Evolutionary conservation across 2,329 filamentous ascomycete species (phyloP).

Genomic region (Canariomyces notabilis): DNA sequence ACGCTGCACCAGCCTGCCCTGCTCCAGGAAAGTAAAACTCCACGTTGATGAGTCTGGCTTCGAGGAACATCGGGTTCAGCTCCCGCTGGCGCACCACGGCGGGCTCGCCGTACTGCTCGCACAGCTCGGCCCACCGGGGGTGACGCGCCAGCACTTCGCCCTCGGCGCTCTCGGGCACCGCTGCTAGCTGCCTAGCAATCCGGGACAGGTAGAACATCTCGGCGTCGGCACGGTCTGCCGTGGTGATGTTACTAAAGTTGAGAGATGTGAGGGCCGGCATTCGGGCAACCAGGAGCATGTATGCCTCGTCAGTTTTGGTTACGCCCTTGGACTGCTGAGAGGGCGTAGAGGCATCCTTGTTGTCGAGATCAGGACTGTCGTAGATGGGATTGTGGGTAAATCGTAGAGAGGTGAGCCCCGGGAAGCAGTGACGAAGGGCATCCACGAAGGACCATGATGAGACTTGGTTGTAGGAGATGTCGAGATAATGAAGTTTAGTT

Average conservation of each 20-base stretch:
- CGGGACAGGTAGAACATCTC: constrained; percentile 90
- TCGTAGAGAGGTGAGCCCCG: constrained; percentile 68
- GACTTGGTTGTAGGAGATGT: constrained; percentile 69
- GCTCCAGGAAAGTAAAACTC: constrained; percentile 38
- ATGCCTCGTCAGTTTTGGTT: constrained; percentile 68
- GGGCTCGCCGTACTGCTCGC: constrained; percentile 69
- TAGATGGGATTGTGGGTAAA: constrained; percentile 85
- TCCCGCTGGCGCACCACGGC: constrained; percentile 51
- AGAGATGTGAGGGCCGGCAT: constrained; percentile 62
- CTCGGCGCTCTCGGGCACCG: constrained; percentile 51
- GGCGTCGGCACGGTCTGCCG: constrained; percentile 74
- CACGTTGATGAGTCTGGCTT: constrained; percentile 69
- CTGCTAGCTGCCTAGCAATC: constrained; percentile 70
- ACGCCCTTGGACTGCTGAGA: constrained; percentile 33
- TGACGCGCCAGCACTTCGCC: constrained; percentile 57
- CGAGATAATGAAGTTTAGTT: constrained; percentile 55
- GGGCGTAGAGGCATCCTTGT: constrained; percentile 13
- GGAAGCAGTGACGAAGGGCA: constrained; percentile 60
- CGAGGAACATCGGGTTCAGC: constrained; percentile 74
- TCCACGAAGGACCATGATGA: constrained; percentile 71
- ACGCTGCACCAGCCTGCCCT: not conserved
- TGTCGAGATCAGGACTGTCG: constrained; percentile 41
- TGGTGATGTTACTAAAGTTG: constrained; percentile 68
- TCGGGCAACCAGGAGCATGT: constrained; percentile 81
- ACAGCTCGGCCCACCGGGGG: constrained; percentile 68